Conservation (phyloP, 1,284 basidiomycete genomes). For the Sporisorium sorghi region DNA sequence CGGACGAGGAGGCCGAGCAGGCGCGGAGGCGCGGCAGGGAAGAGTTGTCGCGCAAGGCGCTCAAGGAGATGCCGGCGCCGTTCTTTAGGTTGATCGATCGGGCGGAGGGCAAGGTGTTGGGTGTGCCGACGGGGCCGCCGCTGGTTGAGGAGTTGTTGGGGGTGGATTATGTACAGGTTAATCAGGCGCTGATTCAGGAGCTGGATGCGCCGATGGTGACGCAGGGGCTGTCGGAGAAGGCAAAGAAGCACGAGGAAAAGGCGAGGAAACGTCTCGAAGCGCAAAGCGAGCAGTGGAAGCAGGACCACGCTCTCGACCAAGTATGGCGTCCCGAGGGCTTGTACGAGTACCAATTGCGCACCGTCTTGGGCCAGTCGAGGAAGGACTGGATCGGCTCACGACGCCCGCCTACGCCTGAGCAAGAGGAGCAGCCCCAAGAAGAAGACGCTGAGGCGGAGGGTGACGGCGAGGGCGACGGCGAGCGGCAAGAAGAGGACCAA, state of each 20-base stretch:
- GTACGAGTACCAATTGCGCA: slow-evolving; percentile 48
- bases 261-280: slow-evolving; percentile 17
- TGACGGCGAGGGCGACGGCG: slow-evolving; percentile 6
- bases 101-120: slow-evolving; percentile 29
- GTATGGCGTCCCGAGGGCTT: slow-evolving; percentile 44
- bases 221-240: slow-evolving; percentile 8
- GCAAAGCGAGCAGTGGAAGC: slow-evolving; percentile 19
- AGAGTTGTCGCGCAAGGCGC: slow-evolving; percentile 31
- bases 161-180: slow-evolving; percentile 18
- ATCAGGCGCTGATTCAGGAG: slow-evolving; percentile 31
- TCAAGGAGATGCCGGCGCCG: slow-evolving; percentile 45
- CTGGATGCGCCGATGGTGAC: slow-evolving; percentile 12
- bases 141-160: slow-evolving; percentile 26
- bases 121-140: slow-evolving; percentile 26
- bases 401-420: slow-evolving; percentile 23
- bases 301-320: slow-evolving; percentile 29
- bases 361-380: slow-evolving; percentile 25
- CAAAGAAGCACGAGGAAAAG: slow-evolving; percentile 15
- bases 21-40: slow-evolving; percentile 22
- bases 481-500: slow-evolving; percentile 11
- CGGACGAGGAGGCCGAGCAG: slow-evolving; percentile 34
- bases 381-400: slow-evolving; percentile 37
- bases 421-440: slow-evolving; percentile 7
- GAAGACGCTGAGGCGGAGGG: slow-evolving; percentile 9
- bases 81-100: slow-evolving; percentile 36